Percentiles rank a stretch among this genome's conserved stretches.
These are phyloP conservation scores for Pseudogymnoascus sp. DNA, from an alignment of 2,329 filamentous ascomycete species.

Conservation along the genomic window DNA sequence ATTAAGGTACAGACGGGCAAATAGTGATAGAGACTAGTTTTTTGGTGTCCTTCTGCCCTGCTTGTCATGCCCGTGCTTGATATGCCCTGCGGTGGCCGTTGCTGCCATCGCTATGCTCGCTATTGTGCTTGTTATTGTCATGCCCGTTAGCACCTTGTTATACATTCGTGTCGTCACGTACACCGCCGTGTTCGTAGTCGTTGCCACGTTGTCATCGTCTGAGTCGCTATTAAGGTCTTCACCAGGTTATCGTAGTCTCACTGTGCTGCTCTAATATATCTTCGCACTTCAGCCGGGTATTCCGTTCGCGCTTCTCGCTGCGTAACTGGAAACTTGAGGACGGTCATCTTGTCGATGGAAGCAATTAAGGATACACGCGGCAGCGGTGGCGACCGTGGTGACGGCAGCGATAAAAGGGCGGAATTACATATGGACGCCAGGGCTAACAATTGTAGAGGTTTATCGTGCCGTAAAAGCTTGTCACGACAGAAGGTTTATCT, in stretches of 20 bases:
- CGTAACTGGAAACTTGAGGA: not conserved
- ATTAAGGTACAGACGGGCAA: constrained; percentile 12
- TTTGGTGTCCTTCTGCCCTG: constrained; percentile 1
- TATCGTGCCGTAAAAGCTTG: no score
- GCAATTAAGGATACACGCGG: not conserved
- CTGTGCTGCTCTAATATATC: not conserved
- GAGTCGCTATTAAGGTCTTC: not conserved
- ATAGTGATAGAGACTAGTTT: constrained; percentile 16
- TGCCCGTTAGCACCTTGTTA: constrained; percentile 16
- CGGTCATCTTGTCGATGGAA: not conserved
- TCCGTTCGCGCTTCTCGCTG: not conserved
- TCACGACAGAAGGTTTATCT: no score
- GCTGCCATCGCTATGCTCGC: constrained; percentile 9
- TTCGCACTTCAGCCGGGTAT: not conserved
- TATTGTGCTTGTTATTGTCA: constrained; percentile 15
- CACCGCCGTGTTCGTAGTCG: constrained; percentile 11
- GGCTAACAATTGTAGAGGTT: no score
- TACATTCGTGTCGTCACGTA: constrained; percentile 16
- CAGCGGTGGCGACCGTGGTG: not conserved
- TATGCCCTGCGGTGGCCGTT: constrained; percentile 8
- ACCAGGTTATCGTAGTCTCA: not conserved
- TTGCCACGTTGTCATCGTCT: not conserved
- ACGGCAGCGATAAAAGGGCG: not conserved
- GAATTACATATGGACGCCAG: no score
- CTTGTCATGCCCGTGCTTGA: constrained; percentile 13